These are phyloP conservation scores for Aspergillus fijiensis DNA, from an alignment of 2,329 filamentous ascomycete genomes.

Conservation along the genomic window DNA sequence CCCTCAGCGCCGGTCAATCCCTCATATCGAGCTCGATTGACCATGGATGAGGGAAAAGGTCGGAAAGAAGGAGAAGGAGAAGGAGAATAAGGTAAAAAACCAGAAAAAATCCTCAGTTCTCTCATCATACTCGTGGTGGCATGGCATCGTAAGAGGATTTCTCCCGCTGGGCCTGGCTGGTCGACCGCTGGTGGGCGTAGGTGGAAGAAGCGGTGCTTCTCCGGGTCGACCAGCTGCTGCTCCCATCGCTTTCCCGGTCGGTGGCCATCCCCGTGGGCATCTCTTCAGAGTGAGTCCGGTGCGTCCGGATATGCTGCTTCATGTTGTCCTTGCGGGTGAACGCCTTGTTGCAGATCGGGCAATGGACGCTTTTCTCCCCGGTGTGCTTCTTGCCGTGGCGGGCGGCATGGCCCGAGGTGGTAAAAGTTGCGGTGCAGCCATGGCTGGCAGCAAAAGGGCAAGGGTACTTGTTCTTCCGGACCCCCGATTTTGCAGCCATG, in stretches of 20 bases:
- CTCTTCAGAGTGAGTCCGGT: conserved; percentile 43
- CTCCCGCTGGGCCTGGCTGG: conserved; percentile 16
- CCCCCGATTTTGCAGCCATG: conserved; percentile 22
- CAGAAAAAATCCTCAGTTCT: neutral
- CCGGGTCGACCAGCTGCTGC: conserved; percentile 12
- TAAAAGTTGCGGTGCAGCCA: conserved; percentile 62
- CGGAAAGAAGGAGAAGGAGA: neutral
- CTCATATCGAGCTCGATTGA: neutral
- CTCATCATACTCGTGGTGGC: conserved; percentile 11
- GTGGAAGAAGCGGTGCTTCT: conserved; percentile 9
- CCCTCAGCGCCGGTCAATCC: neutral
- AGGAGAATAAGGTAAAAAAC: neutral
- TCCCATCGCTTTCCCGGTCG: conserved; percentile 17
- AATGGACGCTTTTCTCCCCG: conserved; percentile 67
- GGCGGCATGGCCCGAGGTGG: conserved; percentile 66
- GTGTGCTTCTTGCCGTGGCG: conserved; percentile 69
- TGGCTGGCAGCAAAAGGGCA: conserved; percentile 62
- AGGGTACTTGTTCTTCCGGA: conserved; percentile 63
- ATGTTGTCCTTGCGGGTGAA: conserved; percentile 70
- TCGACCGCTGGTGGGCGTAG: conserved; percentile 20
- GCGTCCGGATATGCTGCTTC: conserved; percentile 66
- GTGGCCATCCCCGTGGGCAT: conserved; percentile 22
- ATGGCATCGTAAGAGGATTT: conserved; percentile 15
- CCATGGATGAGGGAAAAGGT: neutral
- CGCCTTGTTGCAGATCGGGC: conserved; percentile 66